Percentiles rank a stretch among this genome's conserved stretches.
These are phyloP conservation scores for Jackrogersella minutella DNA, from an alignment of 495 filamentous ascomycete genomes.

Conservation along the genomic window DNA sequence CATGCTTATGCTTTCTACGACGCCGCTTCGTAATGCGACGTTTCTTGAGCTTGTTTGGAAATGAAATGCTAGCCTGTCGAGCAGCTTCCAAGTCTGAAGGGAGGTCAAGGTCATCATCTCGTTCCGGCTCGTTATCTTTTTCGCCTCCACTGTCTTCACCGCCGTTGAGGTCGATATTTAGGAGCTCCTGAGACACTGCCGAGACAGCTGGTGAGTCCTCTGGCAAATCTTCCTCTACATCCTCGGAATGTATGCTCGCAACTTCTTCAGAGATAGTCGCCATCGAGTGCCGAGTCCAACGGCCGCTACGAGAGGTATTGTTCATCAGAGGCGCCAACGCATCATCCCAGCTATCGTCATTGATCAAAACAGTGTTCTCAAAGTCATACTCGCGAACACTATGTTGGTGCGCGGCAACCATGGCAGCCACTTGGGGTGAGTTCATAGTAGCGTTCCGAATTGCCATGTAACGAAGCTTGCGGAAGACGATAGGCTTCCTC, in stretches of 20 bases:
- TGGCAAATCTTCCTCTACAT: constrained; percentile 43
- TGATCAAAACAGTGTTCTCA: constrained; percentile 69
- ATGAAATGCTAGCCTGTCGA: constrained; percentile 49
- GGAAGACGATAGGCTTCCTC: constrained; percentile 62
- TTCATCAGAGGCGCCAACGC: constrained; percentile 71
- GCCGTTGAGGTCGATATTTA: constrained; percentile 52
- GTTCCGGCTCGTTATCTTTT: constrained; percentile 48
- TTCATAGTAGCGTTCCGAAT: constrained; percentile 73
- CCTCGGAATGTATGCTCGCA: constrained; percentile 22
- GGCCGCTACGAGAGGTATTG: constrained; percentile 38
- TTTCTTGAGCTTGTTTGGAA: constrained; percentile 60
- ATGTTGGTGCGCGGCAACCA: constrained; percentile 67
- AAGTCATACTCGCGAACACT: constrained; percentile 76
- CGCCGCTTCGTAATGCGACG: constrained; percentile 52
- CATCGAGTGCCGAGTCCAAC: constrained; percentile 54
- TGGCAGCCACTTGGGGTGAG: constrained; percentile 67
- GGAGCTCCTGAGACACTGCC: constrained; percentile 52
- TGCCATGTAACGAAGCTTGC: constrained; percentile 66
- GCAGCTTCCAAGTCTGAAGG: constrained; percentile 56
- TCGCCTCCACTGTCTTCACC: constrained; percentile 46
- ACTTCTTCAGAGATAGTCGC: constrained; percentile 42
- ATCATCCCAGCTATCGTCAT: constrained; percentile 74
- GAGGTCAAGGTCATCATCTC: constrained; percentile 35
- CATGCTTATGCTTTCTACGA: constrained; percentile 47
- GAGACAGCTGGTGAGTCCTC: constrained; percentile 53